Base-by-base conservation (phyloP, 1,284 basidiomycete species). In the Rhodotorula sp. region DNA sequence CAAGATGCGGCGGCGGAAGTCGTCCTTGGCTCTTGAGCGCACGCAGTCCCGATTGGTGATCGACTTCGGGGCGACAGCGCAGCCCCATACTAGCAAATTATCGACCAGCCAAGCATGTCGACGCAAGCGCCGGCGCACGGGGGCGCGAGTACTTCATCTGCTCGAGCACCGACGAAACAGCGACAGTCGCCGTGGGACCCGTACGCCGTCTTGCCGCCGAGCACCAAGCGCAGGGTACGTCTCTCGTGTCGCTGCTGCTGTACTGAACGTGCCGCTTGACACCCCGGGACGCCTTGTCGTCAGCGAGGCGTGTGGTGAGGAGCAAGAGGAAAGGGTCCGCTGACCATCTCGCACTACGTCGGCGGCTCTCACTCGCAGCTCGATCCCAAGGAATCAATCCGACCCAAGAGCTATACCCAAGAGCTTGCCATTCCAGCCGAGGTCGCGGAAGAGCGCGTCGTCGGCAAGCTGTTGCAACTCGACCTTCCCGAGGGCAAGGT, bases 401-500 rank as follows among this genome's bases (percentile, higher is more conserved):
- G 26, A 6, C 4, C 42, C 12, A 53, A 22, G 29, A 69, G 65
- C 1, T 73, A 68, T 61, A 60, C 66, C 30, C 51, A 61, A 3
- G 55, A 64, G 7, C 69, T 75, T 26, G 22, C 44, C 18, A 68
- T 75, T n/a, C 65, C 71, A 12, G 30, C 54, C 26, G 57, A 65
- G 12, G 72, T 63, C 29, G 72, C 68, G 6, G 64, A 62, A 18
- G 74, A 75, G 44, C 74, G 74, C 4, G 26, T 75, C 8, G 29
- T 63, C 4, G 64, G 62, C 51, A 75, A 75, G 56, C 60, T 69
- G 22, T 63, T 73, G 15, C 74, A 75, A 48, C 74, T 75, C 57
- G 74, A 75, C 33, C 58, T 64, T 6, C 71, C 74, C 8, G 59
- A 65, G 10, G 74, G 74, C 57, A 75, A 75, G 53, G 26, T 64